Conservation (phyloP, 2,329 filamentous ascomycete genomes). For the Botrytis fragariae region DNA sequence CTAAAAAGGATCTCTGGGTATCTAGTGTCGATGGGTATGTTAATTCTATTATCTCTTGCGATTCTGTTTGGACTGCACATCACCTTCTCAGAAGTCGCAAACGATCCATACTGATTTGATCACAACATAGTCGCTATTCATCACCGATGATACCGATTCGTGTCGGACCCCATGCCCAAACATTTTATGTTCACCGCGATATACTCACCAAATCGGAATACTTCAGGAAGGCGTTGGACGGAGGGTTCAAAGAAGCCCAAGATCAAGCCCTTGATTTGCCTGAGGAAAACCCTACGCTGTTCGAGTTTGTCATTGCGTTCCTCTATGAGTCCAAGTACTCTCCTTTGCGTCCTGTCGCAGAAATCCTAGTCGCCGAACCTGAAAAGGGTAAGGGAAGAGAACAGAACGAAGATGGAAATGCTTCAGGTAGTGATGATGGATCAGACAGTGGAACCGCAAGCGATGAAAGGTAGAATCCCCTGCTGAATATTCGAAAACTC, state of each 20-base stretch:
- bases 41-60: constrained; percentile 1
- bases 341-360: constrained; percentile 46
- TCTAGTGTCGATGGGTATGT: constrained; percentile 49
- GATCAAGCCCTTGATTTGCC: constrained; percentile 49
- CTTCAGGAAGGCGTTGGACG: constrained; percentile 50
- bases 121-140: constrained; percentile 43
- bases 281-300: constrained; percentile 51
- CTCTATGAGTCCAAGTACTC: constrained; percentile 49
- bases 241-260: constrained; percentile 47
- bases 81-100: background rate
- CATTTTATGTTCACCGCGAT: constrained; percentile 49
- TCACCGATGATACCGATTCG: constrained; percentile 47
- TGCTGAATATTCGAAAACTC: background rate
- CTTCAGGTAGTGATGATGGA: constrained; percentile 33
- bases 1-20: constrained; percentile 49
- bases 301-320: constrained; percentile 52
- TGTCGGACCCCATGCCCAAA: constrained; percentile 47
- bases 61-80: background rate
- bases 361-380: constrained; percentile 29
- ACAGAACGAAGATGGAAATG: constrained; percentile 32
- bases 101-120: background rate
- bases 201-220: constrained; percentile 48
- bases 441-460: constrained; percentile 40
- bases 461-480: constrained; percentile 39
- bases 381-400: constrained; percentile 47